Percentiles rank a stretch among this genome's conserved stretches.
phyloP scores from a whole-genome alignment of 805 yeast species.

The Deakozyma indianensis region DNA sequence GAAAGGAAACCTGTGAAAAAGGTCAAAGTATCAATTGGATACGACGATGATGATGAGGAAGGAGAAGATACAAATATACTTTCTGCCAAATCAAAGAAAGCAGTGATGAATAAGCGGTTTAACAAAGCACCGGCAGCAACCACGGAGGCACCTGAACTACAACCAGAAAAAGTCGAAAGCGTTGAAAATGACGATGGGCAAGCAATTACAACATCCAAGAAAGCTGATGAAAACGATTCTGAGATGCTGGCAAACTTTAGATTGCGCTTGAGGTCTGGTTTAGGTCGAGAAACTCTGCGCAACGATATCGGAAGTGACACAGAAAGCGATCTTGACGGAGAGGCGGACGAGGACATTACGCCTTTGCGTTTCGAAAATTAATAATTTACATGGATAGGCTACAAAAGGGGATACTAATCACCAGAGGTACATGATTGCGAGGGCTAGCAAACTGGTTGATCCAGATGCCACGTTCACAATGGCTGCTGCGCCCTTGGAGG shows the following conservation, averaged over 20 bases:
- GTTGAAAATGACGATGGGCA: background rate
- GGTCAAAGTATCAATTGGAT: conserved; percentile 26
- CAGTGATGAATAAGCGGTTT: conserved; percentile 4
- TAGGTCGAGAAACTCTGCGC: background rate
- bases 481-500: background rate
- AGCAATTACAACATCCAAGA: background rate
- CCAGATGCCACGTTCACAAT: background rate
- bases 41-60: conserved; percentile 25
- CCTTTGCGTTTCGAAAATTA: background rate
- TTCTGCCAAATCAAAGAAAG: background rate
- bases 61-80: conserved; percentile 8
- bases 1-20: conserved; percentile 9
- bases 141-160: no score
- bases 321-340: background rate
- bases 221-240: conserved; percentile 12
- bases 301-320: background rate
- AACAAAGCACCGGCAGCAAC: no score
- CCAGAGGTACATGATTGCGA: background rate
- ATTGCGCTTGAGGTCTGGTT: conserved; percentile 10
- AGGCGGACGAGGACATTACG: background rate
- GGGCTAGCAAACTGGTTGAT: background rate
- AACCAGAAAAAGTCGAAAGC: conserved; percentile 2
- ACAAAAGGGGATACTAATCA: background rate
- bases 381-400: no score
- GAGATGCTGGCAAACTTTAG: conserved; percentile 17